phyloP scores from a whole-genome alignment of 352 stramenopile genomes.

The Pythium grandisporangium region DNA sequence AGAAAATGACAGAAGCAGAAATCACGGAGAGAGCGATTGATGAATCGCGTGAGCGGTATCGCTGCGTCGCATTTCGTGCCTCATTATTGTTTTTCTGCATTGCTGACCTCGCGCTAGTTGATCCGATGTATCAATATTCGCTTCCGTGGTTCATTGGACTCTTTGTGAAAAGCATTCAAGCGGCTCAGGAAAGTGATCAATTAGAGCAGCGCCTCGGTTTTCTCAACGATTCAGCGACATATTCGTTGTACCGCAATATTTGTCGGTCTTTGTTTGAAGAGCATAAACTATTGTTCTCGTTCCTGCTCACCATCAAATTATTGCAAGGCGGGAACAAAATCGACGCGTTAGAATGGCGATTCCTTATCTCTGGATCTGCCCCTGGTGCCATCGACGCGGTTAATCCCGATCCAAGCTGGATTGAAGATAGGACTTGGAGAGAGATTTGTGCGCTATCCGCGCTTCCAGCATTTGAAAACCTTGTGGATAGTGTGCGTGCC shows the following conservation, averaged over 20 bases:
- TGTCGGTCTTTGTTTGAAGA: conserved; percentile 92
- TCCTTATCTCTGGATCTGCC: conserved; percentile 87
- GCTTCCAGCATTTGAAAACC: conserved; percentile 21
- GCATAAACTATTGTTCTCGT: conserved; percentile 93
- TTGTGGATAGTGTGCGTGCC: conserved; percentile 13
- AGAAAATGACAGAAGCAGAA: conserved; percentile 89
- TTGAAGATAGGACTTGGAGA: conserved; percentile 32
- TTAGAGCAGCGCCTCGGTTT: conserved; percentile 78
- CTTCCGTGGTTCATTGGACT: conserved; percentile 90
- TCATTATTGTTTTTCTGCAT: conserved; percentile 92
- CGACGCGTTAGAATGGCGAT: conserved; percentile 88
- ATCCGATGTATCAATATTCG: conserved; percentile 94
- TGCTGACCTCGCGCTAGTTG: conserved; percentile 82
- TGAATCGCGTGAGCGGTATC: conserved; percentile 83
- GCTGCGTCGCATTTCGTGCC: conserved; percentile 83
- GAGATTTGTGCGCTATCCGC: conserved; percentile 30
- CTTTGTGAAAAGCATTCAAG: conserved; percentile 86
- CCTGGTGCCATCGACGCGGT: conserved; percentile 60
- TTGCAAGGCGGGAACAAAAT: conserved; percentile 71
- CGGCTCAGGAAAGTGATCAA: conserved; percentile 73
- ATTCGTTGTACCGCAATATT: conserved; percentile 92
- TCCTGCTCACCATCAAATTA: conserved; percentile 86
- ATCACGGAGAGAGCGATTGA: conserved; percentile 90
- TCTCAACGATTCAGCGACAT: conserved; percentile 90
- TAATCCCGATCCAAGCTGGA: conserved; percentile 37